Evolutionary conservation across 2,329 filamentous ascomycete genomes (phyloP).

Genomic region (Diaporthe ilicicola): DNA sequence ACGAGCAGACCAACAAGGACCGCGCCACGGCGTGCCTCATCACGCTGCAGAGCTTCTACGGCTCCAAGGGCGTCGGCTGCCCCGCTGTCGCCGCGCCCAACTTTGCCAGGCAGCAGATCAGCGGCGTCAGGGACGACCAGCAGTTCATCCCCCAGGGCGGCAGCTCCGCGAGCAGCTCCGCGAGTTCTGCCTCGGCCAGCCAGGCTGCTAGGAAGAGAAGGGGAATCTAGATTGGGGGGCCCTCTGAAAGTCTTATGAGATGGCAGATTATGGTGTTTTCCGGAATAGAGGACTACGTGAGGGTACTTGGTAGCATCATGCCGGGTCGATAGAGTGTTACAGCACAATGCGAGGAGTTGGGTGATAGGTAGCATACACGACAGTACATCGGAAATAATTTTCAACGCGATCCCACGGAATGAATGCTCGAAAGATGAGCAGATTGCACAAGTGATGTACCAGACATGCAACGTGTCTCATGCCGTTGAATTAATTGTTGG

Average conservation of each 20-base stretch:
- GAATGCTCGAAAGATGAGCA: background rate
- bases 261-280: background rate
- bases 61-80: slow-evolving; percentile 15
- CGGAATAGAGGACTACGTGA: background rate
- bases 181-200: background rate
- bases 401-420: background rate
- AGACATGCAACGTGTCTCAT: background rate
- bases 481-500: background rate
- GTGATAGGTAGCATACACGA: background rate
- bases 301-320: background rate
- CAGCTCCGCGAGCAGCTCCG: background rate
- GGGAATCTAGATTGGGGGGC: background rate
- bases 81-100: slow-evolving; percentile 20
- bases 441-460: background rate
- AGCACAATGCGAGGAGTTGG: background rate
- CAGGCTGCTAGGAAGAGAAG: slow-evolving; percentile 6
- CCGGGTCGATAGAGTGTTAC: background rate
- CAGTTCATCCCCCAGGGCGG: slow-evolving; percentile 7
- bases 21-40: slow-evolving; percentile 17
- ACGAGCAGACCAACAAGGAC: slow-evolving; percentile 21
- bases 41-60: slow-evolving; percentile 21
- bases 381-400: background rate
- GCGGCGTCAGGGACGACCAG: slow-evolving; percentile 14
- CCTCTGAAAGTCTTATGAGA: background rate
- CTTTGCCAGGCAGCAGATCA: slow-evolving; percentile 11